Conservation (phyloP, 345 rosid species). For the Draba incana region DNA sequence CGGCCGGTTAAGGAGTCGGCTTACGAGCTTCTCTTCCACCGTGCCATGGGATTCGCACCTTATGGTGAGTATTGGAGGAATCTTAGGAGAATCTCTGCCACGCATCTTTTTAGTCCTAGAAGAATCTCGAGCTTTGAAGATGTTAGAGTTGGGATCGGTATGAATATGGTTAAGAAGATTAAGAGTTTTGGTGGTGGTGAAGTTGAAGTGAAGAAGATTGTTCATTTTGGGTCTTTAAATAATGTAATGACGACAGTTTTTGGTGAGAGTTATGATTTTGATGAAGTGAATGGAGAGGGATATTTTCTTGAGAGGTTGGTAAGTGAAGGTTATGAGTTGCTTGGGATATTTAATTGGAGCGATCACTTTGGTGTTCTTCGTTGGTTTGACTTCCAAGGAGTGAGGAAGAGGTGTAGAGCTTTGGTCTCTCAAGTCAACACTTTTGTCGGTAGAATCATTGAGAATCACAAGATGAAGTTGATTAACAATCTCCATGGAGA, state of each 20-base stretch:
- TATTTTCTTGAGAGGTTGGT: conserved; percentile 62
- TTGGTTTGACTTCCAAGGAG: conserved; percentile 76
- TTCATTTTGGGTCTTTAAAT: conserved; percentile 75
- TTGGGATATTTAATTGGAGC: conserved; percentile 82
- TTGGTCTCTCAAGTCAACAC: conserved; percentile 58
- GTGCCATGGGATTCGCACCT: conserved; percentile 91
- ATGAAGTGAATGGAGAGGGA: conserved; percentile 35
- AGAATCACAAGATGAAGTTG: conserved; percentile 58
- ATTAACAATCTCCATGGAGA: background rate
- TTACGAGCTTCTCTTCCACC: conserved; percentile 74
- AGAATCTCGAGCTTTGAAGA: conserved; percentile 54
- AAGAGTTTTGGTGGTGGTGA: conserved; percentile 37
- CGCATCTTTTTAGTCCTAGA: conserved; percentile 79
- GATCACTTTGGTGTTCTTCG: conserved; percentile 78
- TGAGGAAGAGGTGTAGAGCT: conserved; percentile 63
- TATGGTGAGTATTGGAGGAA: conserved; percentile 90
- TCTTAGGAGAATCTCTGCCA: conserved; percentile 73
- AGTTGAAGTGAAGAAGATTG: conserved; percentile 52
- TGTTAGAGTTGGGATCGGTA: conserved; percentile 54
- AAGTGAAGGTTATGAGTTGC: conserved; percentile 71
- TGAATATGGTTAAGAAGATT: conserved; percentile 53
- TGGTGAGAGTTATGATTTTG: conserved; percentile 63
- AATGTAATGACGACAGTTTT: conserved; percentile 80
- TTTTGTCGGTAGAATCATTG: conserved; percentile 62
- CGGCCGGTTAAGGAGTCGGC: conserved; percentile 90